Conservation (phyloP, 164 flowering plant species). For the Annona squamosa region DNA sequence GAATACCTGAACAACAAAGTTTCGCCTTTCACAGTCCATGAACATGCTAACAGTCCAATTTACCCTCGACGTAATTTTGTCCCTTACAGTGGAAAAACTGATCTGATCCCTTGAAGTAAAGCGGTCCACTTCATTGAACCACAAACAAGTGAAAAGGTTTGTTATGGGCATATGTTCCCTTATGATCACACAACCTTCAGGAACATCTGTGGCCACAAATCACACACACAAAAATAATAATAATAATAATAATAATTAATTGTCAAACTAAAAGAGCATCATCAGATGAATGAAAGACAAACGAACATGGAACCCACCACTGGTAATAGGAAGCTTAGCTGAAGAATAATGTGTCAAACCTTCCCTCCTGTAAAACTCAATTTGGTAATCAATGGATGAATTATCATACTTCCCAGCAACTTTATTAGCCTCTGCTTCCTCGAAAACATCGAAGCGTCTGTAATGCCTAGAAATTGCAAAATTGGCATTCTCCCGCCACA, state of each 20-base stretch:
- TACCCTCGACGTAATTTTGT: constrained; percentile 59
- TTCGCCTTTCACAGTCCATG: constrained; percentile 88
- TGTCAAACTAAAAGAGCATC: neutral
- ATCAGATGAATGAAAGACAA: neutral
- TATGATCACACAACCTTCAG: constrained; percentile 91
- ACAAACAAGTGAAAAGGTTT: constrained; percentile 80
- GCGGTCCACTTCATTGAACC: constrained; percentile 99
- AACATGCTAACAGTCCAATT: constrained; percentile 78
- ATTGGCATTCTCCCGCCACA: constrained; percentile 81
- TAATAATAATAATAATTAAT: neutral
- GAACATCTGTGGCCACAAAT: constrained; percentile 61
- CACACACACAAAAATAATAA: constrained; percentile 6
- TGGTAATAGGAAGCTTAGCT: constrained; percentile 88
- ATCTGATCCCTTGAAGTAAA: constrained; percentile 92
- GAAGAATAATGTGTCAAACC: constrained; percentile 79
- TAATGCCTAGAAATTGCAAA: constrained; percentile 96
- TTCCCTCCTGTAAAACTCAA: constrained; percentile 73
- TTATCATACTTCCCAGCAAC: constrained; percentile 90
- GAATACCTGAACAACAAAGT: constrained; percentile 87
- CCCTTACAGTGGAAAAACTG: constrained; percentile 87
- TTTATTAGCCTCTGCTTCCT: constrained; percentile 95
- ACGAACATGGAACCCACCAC: constrained; percentile 45
- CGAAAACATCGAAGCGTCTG: constrained; percentile 83
- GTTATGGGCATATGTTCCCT: constrained; percentile 85
- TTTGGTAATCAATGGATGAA: constrained; percentile 75